A percentile compares a stretch with the other conserved stretches of the same genome.
These are phyloP conservation scores for Solanum sejunctum DNA, from an alignment of 257 asterid genomes.

Conservation along the genomic window DNA sequence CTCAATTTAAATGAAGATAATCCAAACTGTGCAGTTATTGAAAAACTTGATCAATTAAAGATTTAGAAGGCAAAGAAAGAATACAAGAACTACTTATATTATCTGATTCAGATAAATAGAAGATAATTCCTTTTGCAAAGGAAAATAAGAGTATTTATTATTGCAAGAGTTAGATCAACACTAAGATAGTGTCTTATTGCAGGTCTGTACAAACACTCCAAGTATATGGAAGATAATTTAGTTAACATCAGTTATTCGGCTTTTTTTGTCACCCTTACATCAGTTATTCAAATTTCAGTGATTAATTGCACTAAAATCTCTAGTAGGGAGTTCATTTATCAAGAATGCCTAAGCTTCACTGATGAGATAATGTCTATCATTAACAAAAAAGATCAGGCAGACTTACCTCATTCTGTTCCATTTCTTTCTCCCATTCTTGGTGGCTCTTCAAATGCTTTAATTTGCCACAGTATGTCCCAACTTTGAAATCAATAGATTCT, in stretches of 20 bases:
- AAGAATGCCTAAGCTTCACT: neutral
- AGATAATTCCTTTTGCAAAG: neutral
- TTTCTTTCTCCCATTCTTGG: conserved; percentile 71
- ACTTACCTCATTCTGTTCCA: conserved; percentile 85
- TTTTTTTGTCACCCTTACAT: neutral
- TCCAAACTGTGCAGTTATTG: neutral
- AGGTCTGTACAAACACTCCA: neutral
- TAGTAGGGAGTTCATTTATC: neutral
- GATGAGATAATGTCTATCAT: neutral
- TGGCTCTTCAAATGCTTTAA: conserved; percentile 27
- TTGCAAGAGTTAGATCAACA: neutral
- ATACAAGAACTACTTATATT: neutral
- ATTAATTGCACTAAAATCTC: neutral
- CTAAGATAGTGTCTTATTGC: neutral
- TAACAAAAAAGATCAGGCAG: neutral
- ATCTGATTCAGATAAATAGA: neutral
- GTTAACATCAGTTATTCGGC: neutral
- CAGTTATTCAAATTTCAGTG: neutral
- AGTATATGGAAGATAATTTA: neutral
- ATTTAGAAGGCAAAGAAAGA: neutral
- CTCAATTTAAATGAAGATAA: neutral
- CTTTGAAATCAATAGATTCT: conserved; percentile 62
- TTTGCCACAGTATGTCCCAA: conserved; percentile 59
- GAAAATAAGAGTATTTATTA: neutral
- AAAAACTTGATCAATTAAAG: neutral